These are phyloP conservation scores for Bretschneidera sinensis DNA, from an alignment of 345 rosid genomes.

Conservation along the genomic window DNA sequence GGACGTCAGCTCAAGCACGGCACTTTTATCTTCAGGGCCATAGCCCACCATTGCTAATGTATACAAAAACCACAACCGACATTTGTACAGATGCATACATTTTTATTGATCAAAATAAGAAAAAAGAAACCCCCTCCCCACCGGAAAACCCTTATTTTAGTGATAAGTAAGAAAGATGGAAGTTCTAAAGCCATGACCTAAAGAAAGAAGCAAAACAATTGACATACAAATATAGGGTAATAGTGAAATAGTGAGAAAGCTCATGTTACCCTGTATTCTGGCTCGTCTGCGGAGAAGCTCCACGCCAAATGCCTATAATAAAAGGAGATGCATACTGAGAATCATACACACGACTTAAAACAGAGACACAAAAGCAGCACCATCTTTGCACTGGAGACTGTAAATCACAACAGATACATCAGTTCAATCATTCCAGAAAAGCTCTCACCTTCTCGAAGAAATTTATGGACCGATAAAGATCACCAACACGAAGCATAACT, in stretches of 20 bases:
- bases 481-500: constrained; percentile 99
- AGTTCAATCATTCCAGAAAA: background rate
- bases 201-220: too few relatives aligned
- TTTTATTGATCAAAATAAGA: background rate
- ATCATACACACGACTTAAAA: constrained; percentile 5
- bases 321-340: constrained; percentile 13
- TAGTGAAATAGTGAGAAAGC: too few relatives aligned
- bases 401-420: background rate
- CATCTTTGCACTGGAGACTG: background rate
- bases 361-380: constrained; percentile 6
- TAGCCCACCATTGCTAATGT: constrained; percentile 89
- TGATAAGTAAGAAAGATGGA: background rate
- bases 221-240: too few relatives aligned
- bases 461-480: constrained; percentile 82
- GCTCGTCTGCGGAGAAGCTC: constrained; percentile 89
- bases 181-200: too few relatives aligned
- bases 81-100: background rate
- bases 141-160: background rate
- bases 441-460: constrained; percentile 84
- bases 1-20: constrained; percentile 84
- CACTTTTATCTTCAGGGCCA: constrained; percentile 87
- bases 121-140: too few relatives aligned
- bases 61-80: constrained; percentile 32
- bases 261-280: constrained; percentile 77
- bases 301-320: constrained; percentile 88